phyloP scores from a whole-genome alignment of 2,329 filamentous ascomycete genomes.

The Penicillium sp. region DNA sequence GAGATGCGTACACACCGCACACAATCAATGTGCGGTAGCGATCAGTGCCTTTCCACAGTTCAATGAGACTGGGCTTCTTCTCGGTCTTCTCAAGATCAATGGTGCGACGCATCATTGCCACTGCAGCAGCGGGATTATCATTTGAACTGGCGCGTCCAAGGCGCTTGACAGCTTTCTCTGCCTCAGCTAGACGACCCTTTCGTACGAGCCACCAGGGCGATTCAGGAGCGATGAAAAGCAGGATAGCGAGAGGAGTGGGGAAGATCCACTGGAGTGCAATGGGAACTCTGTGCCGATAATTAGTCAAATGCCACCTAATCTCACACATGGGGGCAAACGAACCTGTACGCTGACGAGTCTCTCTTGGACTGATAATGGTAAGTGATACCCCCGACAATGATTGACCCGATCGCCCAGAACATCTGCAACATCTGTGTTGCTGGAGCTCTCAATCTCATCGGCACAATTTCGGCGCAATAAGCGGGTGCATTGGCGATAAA shows the following conservation, averaged over 20 bases:
- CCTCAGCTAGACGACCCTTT: conserved; percentile 48
- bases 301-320: conserved; percentile 30
- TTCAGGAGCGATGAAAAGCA: conserved; percentile 52
- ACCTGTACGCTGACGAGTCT: conserved; percentile 46
- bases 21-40: conserved; percentile 57
- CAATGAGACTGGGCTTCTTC: conserved; percentile 51
- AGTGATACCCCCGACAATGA: conserved; percentile 61
- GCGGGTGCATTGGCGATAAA: conserved; percentile 67
- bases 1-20: conserved; percentile 59
- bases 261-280: conserved; percentile 63
- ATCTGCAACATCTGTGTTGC: conserved; percentile 66
- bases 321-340: conserved; percentile 28
- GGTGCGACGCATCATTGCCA: conserved; percentile 62
- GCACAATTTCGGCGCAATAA: conserved; percentile 64
- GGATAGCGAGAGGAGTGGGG: conserved; percentile 56
- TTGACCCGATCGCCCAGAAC: conserved; percentile 65
- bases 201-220: conserved; percentile 59
- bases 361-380: conserved; percentile 52
- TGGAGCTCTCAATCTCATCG: conserved; percentile 58
- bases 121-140: conserved; percentile 46
- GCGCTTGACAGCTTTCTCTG: conserved; percentile 50
- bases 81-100: conserved; percentile 56
- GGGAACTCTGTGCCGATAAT: conserved; percentile 48
- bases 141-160: conserved; percentile 48
- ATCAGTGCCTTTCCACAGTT: conserved; percentile 59